These are phyloP conservation scores for Colletotrichum sojae DNA, from an alignment of 2,329 filamentous ascomycete genomes.

Conservation along the genomic window DNA sequence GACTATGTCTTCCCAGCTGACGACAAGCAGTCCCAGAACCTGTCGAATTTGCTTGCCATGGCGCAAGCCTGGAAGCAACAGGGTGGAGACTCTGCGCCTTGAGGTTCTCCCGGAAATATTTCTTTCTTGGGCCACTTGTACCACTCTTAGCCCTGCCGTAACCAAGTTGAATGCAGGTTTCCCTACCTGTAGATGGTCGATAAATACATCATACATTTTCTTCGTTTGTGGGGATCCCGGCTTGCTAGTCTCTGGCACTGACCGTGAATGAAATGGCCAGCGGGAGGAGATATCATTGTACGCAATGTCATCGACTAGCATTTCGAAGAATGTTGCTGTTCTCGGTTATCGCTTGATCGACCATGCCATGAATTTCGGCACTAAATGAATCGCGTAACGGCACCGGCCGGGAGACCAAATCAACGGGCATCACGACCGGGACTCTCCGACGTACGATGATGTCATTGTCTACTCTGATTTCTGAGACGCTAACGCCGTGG, in stretches of 20 bases:
- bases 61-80: constrained; percentile 90
- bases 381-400: not conserved
- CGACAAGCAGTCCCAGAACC: constrained; percentile 85
- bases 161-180: too few species aligned
- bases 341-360: too few species aligned
- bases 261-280: too few species aligned
- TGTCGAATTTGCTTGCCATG: constrained; percentile 87
- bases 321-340: too few species aligned
- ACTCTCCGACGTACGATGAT: constrained; percentile 19
- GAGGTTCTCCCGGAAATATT: not conserved
- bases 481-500: not conserved
- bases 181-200: too few species aligned
- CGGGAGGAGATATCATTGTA: too few species aligned
- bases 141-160: not conserved
- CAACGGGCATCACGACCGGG: not conserved
- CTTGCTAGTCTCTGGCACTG: too few species aligned
- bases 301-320: too few species aligned
- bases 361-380: not conserved
- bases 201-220: too few species aligned
- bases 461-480: constrained; percentile 9
- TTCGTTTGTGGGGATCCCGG: too few species aligned
- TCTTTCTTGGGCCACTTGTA: not conserved
- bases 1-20: constrained; percentile 98
- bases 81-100: constrained; percentile 51
- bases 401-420: not conserved